Percentiles rank a stretch among this genome's conserved stretches.
phyloP scores from a whole-genome alignment of 768 basidiomycete genomes.

The Mycena maculata region DNA sequence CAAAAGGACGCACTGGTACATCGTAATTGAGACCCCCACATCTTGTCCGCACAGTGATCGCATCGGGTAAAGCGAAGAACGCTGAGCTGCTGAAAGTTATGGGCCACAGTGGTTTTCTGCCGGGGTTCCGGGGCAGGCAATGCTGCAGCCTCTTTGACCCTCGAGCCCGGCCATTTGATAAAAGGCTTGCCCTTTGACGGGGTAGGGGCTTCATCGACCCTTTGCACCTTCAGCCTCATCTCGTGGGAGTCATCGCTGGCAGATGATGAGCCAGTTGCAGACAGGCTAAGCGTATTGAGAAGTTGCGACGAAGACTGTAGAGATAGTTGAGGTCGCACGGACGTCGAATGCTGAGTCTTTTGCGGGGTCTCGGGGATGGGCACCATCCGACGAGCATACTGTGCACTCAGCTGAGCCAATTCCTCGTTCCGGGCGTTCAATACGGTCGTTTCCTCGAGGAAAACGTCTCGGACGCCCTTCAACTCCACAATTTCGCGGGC shows the following conservation, averaged over 20 bases:
- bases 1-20: constrained; percentile 76
- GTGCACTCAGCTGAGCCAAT: constrained; percentile 86
- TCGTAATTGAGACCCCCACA: constrained; percentile 97
- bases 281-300: constrained; percentile 55
- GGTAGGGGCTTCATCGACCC: constrained; percentile 61
- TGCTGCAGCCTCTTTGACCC: constrained; percentile 55
- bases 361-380: constrained; percentile 50
- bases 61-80: constrained; percentile 91
- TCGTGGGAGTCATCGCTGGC: constrained; percentile 62
- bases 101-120: constrained; percentile 64
- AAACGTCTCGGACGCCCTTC: constrained; percentile 84
- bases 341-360: constrained; percentile 41
- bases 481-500: constrained; percentile 88
- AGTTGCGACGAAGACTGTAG: constrained; percentile 43
- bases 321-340: constrained; percentile 39
- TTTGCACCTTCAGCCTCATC: constrained; percentile 52
- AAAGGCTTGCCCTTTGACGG: constrained; percentile 66
- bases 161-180: constrained; percentile 76
- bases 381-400: constrained; percentile 86
- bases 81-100: constrained; percentile 91
- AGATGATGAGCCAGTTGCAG: constrained; percentile 59
- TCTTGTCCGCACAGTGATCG: constrained; percentile 96
- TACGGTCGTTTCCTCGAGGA: constrained; percentile 91
- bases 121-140: constrained; percentile 47
- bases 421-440: constrained; percentile 94